Conservation (phyloP, 768 basidiomycete genomes). For the Lentinus tigrinus region DNA sequence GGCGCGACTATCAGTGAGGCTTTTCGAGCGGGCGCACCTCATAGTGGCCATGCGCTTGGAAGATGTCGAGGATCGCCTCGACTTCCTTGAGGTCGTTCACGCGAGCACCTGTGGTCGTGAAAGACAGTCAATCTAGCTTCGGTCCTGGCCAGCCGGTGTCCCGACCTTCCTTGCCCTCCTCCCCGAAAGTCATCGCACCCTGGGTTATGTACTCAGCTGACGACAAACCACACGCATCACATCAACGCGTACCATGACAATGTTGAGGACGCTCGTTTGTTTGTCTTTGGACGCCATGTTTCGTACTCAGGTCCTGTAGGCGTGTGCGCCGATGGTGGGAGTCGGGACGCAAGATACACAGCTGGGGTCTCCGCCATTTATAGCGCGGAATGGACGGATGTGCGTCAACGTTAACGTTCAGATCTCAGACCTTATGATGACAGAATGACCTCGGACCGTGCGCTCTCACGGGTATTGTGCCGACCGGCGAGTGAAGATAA, state of each 20-base stretch:
- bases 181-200: conserved; percentile 60
- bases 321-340: neutral
- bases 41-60: conserved; percentile 54
- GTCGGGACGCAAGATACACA: neutral
- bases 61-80: conserved; percentile 52
- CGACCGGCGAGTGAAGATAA: too few species aligned
- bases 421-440: too few species aligned
- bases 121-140: conserved; percentile 6
- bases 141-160: neutral
- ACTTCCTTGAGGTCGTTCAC: conserved; percentile 49
- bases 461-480: too few species aligned
- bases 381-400: too few species aligned
- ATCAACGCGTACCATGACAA: conserved; percentile 45
- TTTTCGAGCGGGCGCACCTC: conserved; percentile 36
- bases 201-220: conserved; percentile 19
- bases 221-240: neutral
- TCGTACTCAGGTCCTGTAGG: too few species aligned
- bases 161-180: conserved; percentile 41
- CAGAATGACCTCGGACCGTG: too few species aligned
- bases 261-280: conserved; percentile 45
- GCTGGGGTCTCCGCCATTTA: too few species aligned
- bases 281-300: conserved; percentile 9
- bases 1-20: too few species aligned
- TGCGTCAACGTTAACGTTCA: too few species aligned
- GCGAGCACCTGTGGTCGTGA: conserved; percentile 35